These are phyloP conservation scores for Lactarius deliciosus DNA, from an alignment of 768 basidiomycete species.

Conservation along the genomic window DNA sequence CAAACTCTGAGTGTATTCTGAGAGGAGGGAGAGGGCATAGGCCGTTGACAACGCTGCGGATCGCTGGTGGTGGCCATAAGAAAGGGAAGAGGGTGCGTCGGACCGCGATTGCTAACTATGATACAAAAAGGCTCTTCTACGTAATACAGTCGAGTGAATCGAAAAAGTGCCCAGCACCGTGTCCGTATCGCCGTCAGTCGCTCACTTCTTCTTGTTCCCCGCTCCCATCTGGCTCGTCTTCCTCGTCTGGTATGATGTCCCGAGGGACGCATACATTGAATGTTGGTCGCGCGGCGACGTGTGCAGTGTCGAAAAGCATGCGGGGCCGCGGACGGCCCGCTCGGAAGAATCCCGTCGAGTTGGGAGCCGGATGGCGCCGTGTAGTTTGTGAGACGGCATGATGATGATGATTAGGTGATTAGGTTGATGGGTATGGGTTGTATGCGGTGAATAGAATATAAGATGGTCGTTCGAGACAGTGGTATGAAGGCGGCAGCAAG, in stretches of 20 bases:
- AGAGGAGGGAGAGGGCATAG: slow-evolving; percentile 67
- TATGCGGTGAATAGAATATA: neutral
- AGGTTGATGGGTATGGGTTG: slow-evolving; percentile 8
- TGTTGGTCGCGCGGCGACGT: slow-evolving; percentile 38
- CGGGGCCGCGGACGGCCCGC: slow-evolving; percentile 36
- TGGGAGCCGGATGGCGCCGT: slow-evolving; percentile 32
- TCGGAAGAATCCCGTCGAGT: slow-evolving; percentile 37
- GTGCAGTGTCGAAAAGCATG: slow-evolving; percentile 40
- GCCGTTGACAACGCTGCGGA: slow-evolving; percentile 41
- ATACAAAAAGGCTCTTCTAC: slow-evolving; percentile 1
- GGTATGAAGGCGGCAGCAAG: slow-evolving; percentile 4
- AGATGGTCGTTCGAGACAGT: neutral
- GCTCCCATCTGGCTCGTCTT: slow-evolving; percentile 8
- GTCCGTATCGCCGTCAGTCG: neutral
- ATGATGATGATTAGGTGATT: neutral
- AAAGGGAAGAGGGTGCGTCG: neutral
- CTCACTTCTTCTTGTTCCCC: slow-evolving; percentile 24
- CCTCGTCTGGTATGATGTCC: slow-evolving; percentile 10
- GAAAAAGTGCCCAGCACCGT: slow-evolving; percentile 5
- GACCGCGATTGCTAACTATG: neutral
- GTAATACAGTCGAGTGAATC: slow-evolving; percentile 1
- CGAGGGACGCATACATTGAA: slow-evolving; percentile 36
- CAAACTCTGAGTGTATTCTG: slow-evolving; percentile 88
- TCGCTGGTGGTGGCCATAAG: slow-evolving; percentile 30
- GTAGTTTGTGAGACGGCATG: slow-evolving; percentile 37